Evolutionary conservation across 2,329 filamentous ascomycete genomes (phyloP).

Genomic region (Keithomyces neogunnii): DNA sequence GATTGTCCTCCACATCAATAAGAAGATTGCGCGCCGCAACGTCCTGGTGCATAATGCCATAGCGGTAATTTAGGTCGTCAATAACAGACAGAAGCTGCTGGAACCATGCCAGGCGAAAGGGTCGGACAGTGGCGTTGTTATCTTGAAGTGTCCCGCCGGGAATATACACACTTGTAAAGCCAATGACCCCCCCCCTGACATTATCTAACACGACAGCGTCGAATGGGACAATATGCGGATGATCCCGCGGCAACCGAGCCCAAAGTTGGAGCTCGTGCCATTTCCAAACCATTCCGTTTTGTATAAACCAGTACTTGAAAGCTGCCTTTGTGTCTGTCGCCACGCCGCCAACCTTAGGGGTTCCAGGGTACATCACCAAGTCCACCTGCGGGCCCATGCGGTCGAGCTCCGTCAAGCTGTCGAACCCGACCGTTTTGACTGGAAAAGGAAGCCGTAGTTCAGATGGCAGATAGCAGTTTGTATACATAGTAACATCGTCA

Average conservation of each 20-base stretch:
- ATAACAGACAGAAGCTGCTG: conserved; percentile 26
- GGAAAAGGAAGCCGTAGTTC: conserved; percentile 11
- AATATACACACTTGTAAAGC: conserved; percentile 14
- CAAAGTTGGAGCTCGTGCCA: conserved; percentile 28
- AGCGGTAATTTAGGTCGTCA: conserved; percentile 27
- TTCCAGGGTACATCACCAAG: conserved; percentile 12
- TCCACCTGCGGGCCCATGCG: conserved; percentile 8
- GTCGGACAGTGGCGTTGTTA: conserved; percentile 14
- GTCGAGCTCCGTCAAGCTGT: conserved; percentile 2
- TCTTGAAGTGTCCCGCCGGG: conserved; percentile 23
- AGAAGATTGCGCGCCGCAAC: conserved; percentile 28
- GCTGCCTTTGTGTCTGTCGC: conserved; percentile 11
- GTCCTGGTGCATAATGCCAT: conserved; percentile 30
- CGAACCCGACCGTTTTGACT: conserved; percentile 7
- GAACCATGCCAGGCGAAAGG: conserved; percentile 27
- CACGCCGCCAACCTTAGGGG: conserved; percentile 2
- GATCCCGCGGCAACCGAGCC: conserved; percentile 23
- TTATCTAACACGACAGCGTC: conserved; percentile 24
- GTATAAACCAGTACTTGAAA: conserved; percentile 27
- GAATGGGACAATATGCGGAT: conserved; percentile 28
- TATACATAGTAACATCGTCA: conserved; percentile 19
- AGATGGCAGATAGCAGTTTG: conserved; percentile 15
- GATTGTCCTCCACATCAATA: conserved; percentile 19
- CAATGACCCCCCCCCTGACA: conserved; percentile 19
- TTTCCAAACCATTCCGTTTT: conserved; percentile 8